Base-by-base conservation (phyloP, 2,329 filamentous ascomycete species). In the Scorias spongiosa region DNA sequence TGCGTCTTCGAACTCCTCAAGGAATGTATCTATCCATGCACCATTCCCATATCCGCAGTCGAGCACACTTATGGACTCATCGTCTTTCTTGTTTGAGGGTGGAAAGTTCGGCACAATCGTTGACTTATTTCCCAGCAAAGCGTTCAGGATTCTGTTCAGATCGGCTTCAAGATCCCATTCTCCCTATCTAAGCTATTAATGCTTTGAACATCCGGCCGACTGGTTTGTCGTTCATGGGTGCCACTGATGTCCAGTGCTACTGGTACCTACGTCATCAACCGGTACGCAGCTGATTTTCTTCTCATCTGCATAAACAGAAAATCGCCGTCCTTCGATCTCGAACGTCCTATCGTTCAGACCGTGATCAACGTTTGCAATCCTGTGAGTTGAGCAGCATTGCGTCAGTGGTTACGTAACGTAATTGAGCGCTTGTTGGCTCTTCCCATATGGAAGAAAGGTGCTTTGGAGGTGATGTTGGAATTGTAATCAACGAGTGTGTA, bases 31-130 rank as follows among this genome's bases (percentile, higher is more conserved):
- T 10, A 59, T 53, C 59, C 59, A 62, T 5, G 54, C 54, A 9
- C 56, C 55, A 42, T 55, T 54, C 5, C 57, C 58, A 44, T 49
- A 55, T 1, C 59, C 59, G 41, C 58, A 61, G 12, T 62, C 59
- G 8, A 62, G 51, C 4, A 61, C 50, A 29, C 36, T 18, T 2
- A 49, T 48, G 30, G 52, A 46, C 7, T 59, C 57, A 10, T 49
- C 44, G 8, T 48, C 46, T 9, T 36, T 20, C n/a, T 44, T 40
- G 32, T 36, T 36, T 36, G 32, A 15, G n/a, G 52, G 44, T 15
- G 49, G 47, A 29, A 54, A 46, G 11, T 47, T n/a, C 18, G 45
- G 46, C 2, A 52, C 47, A 6, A 55, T 44, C 17, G 60, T 49
- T 10, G 52, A 41, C 15, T 45, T 44, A 26, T 52, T 36, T 10